Evolutionary conservation across 306 rosid species (phyloP), one percentile per base, ranked within the genome.

Genomic region (Lathyrus aphaca): DNA sequence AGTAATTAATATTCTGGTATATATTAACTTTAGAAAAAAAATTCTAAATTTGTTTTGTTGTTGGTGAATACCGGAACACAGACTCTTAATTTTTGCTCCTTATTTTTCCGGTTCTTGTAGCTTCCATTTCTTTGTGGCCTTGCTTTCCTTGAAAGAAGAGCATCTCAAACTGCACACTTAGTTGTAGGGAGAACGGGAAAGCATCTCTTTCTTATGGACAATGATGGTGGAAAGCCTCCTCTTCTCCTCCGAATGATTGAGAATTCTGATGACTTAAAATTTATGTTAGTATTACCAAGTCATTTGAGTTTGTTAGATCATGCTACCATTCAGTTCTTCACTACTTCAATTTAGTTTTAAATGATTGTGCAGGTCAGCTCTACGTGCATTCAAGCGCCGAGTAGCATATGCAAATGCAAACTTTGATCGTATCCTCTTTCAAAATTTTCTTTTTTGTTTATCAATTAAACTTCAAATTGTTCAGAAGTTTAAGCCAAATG

Each of bases 321-420:
- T 76, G 61, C 75, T 42, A 55, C 29, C 35, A 66, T 37, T 51
- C 23, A 37, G 43, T 70, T 74, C 12, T 74, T 54, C 21, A 64
- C 44, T 51, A 13, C 53, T 60, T 44, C 80, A 50, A 70, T 45
- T 14, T 53, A 42, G 65, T 49, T 69, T 7, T 67, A 79, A 58
- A 39, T 82, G 39, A 62, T 68, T 59, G 68, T 85, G 78, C 68
- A 94, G 99, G 74, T 94, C 99, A 71, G 92, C 95, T 57, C 82
- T 91, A 69, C 77, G 84, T 58, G 92, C 79, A 19, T 94, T 91
- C 73, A 86, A 87, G 76, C 92, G 99, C 8, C 87, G 99, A 19
- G 97, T 94, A 74, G 97, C 97, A 30, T 91, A 94, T 81, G 99
- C 99, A 82, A 94, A 94, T 73, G 91, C 89, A 71, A 90, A 88